phyloP scores from a whole-genome alignment of 164 flowering plant genomes.

The Buxus sempervirens region DNA sequence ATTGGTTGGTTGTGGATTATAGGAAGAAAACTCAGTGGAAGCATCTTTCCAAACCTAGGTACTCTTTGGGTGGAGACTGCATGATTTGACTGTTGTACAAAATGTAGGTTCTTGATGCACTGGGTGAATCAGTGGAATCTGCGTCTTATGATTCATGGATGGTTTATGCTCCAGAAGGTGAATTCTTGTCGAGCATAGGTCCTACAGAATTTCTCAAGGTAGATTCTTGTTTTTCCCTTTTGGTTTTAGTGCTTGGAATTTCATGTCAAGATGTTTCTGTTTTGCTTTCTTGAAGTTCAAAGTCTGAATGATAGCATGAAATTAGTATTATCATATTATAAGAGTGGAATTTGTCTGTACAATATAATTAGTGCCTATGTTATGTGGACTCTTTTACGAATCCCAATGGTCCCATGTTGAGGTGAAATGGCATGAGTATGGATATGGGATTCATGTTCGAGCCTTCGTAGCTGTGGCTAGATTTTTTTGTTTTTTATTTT shows the following conservation, averaged over 20 bases:
- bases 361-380: too few relatives aligned
- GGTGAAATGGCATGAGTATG: too few relatives aligned
- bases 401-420: too few relatives aligned
- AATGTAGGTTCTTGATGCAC: constrained; percentile 83
- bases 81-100: not conserved
- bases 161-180: constrained; percentile 95
- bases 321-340: too few relatives aligned
- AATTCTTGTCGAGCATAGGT: constrained; percentile 86
- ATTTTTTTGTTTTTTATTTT: too few relatives aligned
- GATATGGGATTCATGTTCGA: too few relatives aligned
- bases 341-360: too few relatives aligned
- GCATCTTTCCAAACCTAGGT: not conserved
- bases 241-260: not conserved
- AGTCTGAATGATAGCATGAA: not conserved
- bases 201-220: constrained; percentile 92
- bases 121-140: constrained; percentile 81
- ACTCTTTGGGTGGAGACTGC: not conserved
- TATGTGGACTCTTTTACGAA: too few relatives aligned
- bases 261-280: not conserved
- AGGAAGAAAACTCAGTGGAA: too few relatives aligned
- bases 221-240: constrained; percentile 1
- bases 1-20: too few relatives aligned
- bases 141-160: constrained; percentile 91
- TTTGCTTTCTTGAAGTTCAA: not conserved
- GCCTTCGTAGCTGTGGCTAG: too few relatives aligned